These are phyloP conservation scores for Venturia pyrina DNA, from an alignment of 2,329 filamentous ascomycete species.

Conservation along the genomic window DNA sequence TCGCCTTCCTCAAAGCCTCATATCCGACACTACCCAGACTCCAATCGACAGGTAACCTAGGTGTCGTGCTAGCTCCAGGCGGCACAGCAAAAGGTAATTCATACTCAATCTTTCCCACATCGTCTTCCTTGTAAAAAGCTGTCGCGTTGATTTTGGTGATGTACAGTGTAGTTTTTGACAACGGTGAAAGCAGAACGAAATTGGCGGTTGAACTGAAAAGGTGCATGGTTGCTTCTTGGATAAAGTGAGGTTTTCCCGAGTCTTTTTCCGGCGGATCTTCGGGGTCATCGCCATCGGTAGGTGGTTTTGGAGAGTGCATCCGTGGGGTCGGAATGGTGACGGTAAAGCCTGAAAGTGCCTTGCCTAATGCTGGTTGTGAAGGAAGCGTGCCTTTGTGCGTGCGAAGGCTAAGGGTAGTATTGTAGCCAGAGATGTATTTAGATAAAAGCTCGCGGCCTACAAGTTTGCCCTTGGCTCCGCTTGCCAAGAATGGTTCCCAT, in stretches of 20 bases:
- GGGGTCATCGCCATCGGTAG: conserved; percentile 28
- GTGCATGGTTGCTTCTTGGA: conserved; percentile 67
- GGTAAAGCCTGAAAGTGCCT: conserved; percentile 61
- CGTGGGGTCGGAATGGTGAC: conserved; percentile 62
- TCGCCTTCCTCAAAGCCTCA: conserved; percentile 65
- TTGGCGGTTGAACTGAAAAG: conserved; percentile 76
- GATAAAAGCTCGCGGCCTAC: conserved; percentile 68
- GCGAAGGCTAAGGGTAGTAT: conserved; percentile 67
- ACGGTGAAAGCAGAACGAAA: conserved; percentile 73
- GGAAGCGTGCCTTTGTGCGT: conserved; percentile 67
- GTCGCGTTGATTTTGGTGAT: conserved; percentile 75
- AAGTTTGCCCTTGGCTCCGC: conserved; percentile 50
- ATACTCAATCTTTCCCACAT: conserved; percentile 69
- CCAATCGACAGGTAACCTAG: conserved; percentile 74
- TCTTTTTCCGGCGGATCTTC: conserved; percentile 40
- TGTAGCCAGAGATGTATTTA: conserved; percentile 75
- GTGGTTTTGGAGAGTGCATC: conserved; percentile 44
- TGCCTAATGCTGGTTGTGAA: conserved; percentile 58
- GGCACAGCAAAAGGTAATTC: conserved; percentile 64
- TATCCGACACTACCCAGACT: conserved; percentile 69
- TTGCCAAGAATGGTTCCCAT: conserved; percentile 61
- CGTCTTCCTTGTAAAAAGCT: conserved; percentile 75
- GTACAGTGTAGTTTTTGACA: conserved; percentile 61
- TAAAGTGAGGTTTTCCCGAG: conserved; percentile 53
- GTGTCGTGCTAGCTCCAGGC: conserved; percentile 62